Evolutionary conservation across 257 asterid genomes (phyloP).

Genomic region (Striga asiatica): DNA sequence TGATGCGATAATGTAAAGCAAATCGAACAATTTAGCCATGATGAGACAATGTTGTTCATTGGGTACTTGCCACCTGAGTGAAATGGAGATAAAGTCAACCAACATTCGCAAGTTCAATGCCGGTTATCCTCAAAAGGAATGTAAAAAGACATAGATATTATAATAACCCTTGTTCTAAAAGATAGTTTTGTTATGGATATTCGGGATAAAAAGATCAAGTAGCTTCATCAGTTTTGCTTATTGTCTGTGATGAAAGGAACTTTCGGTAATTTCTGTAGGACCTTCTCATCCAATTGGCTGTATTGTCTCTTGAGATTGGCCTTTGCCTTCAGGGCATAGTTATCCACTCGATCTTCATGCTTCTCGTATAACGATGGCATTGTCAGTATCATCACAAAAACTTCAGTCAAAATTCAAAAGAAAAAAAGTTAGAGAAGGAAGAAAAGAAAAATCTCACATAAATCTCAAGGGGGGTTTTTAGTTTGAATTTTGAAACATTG

Average conservation of each 20-base stretch:
- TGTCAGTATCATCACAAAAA: slow-evolving; percentile 53
- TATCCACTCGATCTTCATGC: slow-evolving; percentile 77
- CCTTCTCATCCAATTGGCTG: slow-evolving; percentile 69
- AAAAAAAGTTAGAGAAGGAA: neutral
- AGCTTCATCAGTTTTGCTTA: slow-evolving; percentile 59
- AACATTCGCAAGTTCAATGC: too few relatives aligned
- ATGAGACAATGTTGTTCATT: too few relatives aligned
- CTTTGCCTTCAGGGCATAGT: slow-evolving; percentile 66
- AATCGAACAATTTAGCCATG: too few relatives aligned
- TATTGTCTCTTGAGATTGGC: slow-evolving; percentile 62
- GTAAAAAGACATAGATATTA: too few relatives aligned
- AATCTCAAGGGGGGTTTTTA: too few relatives aligned
- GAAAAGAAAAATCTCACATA: too few relatives aligned
- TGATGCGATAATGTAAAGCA: too few relatives aligned
- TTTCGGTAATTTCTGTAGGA: slow-evolving; percentile 77
- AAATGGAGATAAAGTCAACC: too few relatives aligned
- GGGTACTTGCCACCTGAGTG: too few relatives aligned
- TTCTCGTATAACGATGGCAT: slow-evolving; percentile 77
- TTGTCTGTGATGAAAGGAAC: slow-evolving; percentile 43
- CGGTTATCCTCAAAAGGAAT: too few relatives aligned
- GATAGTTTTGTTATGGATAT: neutral
- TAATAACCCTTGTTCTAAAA: neutral
- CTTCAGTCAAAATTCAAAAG: slow-evolving; percentile 25
- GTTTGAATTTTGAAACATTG: too few relatives aligned
- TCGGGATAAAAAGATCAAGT: too few relatives aligned